phyloP scores from a whole-genome alignment of 129 eudicot species.

The Artemisia annua region DNA sequence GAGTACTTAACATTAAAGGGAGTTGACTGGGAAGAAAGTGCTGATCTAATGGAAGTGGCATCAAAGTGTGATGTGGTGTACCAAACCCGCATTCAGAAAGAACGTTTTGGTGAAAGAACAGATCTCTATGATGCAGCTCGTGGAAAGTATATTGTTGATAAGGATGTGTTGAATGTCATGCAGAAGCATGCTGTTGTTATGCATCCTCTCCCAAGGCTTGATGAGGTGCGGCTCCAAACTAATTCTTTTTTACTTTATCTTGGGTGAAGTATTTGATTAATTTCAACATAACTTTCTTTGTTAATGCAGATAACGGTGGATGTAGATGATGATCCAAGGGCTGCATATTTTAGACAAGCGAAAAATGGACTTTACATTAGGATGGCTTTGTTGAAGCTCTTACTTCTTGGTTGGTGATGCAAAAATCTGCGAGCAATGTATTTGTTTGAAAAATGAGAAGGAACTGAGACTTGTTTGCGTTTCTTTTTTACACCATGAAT shows the following conservation, averaged over 20 bases:
- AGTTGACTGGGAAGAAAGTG: conserved; percentile 94
- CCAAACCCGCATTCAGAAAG: conserved; percentile 91
- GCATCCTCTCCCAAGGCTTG: conserved; percentile 99
- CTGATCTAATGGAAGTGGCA: conserved; percentile 84
- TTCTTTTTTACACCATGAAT: neutral
- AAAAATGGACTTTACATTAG: conserved; percentile 90
- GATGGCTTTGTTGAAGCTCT: conserved; percentile 88
- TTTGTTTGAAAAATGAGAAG: neutral
- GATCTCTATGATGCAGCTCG: conserved; percentile 84
- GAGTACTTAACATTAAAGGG: conserved; percentile 65
- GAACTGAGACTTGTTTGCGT: neutral
- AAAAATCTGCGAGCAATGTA: neutral
- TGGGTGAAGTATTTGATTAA: neutral
- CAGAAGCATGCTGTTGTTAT: conserved; percentile 92
- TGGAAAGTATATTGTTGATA: conserved; percentile 86
- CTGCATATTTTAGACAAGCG: conserved; percentile 95
- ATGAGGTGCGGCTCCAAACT: conserved; percentile 61
- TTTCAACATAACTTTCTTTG: neutral
- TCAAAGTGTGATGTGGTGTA: conserved; percentile 92
- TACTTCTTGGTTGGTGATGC: conserved; percentile 83
- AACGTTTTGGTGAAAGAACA: conserved; percentile 80
- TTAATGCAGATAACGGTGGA: conserved; percentile 73
- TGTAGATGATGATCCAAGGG: conserved; percentile 93
- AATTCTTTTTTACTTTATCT: neutral
- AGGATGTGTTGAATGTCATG: conserved; percentile 67